Conservation (phyloP, 164 flowering plant genomes). For the Umbellularia californica region DNA sequence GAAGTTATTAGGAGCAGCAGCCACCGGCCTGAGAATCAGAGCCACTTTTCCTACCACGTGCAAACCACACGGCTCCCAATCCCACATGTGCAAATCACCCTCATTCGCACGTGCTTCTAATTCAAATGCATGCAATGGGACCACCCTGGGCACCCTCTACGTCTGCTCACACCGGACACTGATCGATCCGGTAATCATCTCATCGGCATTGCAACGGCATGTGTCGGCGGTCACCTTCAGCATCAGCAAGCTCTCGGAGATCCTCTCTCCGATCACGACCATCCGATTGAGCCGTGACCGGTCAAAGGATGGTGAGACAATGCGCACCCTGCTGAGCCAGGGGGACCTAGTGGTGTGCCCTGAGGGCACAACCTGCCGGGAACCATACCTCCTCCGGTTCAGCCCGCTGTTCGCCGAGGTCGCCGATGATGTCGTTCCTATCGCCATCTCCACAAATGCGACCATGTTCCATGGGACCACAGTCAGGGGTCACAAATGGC, state of each 20-base stretch:
- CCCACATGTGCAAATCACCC: neutral
- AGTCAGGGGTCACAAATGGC: conserved; percentile 21
- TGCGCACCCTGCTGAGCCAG: conserved; percentile 13
- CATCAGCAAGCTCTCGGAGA: conserved; percentile 15
- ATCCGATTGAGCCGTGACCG: conserved; percentile 17
- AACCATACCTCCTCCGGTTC: conserved; percentile 27
- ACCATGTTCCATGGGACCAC: conserved; percentile 29
- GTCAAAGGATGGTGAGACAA: conserved; percentile 10
- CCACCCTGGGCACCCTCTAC: conserved; percentile 4
- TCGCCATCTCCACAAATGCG: conserved; percentile 16
- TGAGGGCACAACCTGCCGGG: conserved; percentile 34
- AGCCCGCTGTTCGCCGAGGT: conserved; percentile 31
- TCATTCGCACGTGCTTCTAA: conserved; percentile 1
- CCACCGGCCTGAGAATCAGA: conserved; percentile 16
- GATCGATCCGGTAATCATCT: conserved; percentile 16
- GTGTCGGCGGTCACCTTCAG: conserved; percentile 20
- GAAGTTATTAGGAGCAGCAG: conserved; percentile 7
- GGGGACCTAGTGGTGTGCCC: conserved; percentile 35
- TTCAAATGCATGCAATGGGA: neutral
- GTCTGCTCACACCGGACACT: conserved; percentile 20
- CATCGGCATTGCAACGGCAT: neutral
- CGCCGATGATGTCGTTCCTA: conserved; percentile 26
- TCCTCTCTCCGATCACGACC: conserved; percentile 15
- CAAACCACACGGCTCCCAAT: neutral
- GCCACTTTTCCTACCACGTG: conserved; percentile 2